Evolutionary conservation across 176 grass and related monocot genomes (phyloP), one percentile per base, ranked within the genome.

Genomic region (Miscanthus lutarioriparius): DNA sequence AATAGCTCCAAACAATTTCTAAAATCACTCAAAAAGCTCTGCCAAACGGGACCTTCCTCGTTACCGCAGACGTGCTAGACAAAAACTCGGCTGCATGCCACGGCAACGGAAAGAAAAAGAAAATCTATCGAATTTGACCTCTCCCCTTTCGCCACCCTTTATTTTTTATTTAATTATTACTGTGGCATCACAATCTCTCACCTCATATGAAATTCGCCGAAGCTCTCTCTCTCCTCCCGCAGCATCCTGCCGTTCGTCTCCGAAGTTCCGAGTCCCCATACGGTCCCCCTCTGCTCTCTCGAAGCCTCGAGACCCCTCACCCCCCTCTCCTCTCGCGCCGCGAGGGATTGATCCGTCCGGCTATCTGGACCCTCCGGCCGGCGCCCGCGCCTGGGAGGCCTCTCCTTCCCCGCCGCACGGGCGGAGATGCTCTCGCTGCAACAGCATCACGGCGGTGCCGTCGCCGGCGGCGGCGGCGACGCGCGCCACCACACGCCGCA

Each of bases 381-480:
- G 22, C 58, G 35, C 58, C 74, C 85, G 47, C 70, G 26, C 65
- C 72, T 78, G 84, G 85, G 67, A 86, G 63, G 64, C 70, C 19
- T 45, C 43, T 35, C 83, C 88, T 73, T 48, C 23, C 70, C 70
- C 70, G 70, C 61, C 40, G 40, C 66, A 30, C 16, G 7, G 65
- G 85, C 38, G 70, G 39, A 87, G 78, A 78, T 85, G 90, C 88
- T 86, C 0, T 85, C 83, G 72, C 79, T 86, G 11, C 85, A 56
- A 41, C 81, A 83, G 80, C 79, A 70, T 47, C 65, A 56, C 44
- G 30, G 65, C 4, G 66, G 49, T 59, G 85, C 63, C 26, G 72
- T 69, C 53, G 80, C 8, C 19, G 35, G 17, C 1, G 38, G 3
- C 1, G 38, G 3, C 71, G 79, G 62, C 71, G 72, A 87, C 26